Evolutionary conservation across 2,329 filamentous ascomycete species (phyloP).

Genomic region (Aspergillus japonicus): DNA sequence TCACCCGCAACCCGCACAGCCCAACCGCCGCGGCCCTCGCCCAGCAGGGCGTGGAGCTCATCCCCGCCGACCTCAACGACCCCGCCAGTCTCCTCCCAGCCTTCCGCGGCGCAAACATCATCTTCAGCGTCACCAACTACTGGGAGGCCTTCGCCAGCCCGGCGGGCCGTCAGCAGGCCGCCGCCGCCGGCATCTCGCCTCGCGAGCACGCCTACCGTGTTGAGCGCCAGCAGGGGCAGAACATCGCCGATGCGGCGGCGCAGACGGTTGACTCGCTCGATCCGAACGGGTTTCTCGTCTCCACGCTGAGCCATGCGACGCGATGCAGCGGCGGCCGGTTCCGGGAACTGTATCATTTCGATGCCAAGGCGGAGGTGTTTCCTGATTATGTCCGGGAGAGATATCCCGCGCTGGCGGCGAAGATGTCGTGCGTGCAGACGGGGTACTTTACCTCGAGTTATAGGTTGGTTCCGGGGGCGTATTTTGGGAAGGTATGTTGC

Average conservation of each 20-base stretch:
- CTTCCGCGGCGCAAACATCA: slow-evolving; percentile 46
- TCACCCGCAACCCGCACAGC: slow-evolving; percentile 29
- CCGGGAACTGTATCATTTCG: slow-evolving; percentile 49
- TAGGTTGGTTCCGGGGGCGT: slow-evolving; percentile 47
- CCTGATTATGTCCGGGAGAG: slow-evolving; percentile 46
- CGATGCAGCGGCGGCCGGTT: slow-evolving; percentile 49
- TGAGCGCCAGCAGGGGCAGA: slow-evolving; percentile 54
- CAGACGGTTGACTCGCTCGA: slow-evolving; percentile 42
- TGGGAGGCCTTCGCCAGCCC: slow-evolving; percentile 53
- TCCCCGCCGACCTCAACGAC: slow-evolving; percentile 29
- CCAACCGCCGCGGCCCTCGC: slow-evolving; percentile 20
- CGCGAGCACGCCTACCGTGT: slow-evolving; percentile 49
- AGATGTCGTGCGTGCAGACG: slow-evolving; percentile 53
- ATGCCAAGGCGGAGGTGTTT: slow-evolving; percentile 54
- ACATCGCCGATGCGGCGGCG: slow-evolving; percentile 56
- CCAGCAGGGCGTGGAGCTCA: slow-evolving; percentile 29
- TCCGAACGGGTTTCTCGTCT: slow-evolving; percentile 52
- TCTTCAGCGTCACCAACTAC: slow-evolving; percentile 58
- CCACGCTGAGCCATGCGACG: slow-evolving; percentile 51
- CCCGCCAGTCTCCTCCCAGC: slow-evolving; percentile 19
- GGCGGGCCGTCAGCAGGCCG: slow-evolving; percentile 43
- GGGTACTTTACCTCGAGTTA: slow-evolving; percentile 53
- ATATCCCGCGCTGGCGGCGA: slow-evolving; percentile 47
- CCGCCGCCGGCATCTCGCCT: slow-evolving; percentile 42
- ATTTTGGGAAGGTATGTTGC: slow-evolving; percentile 47